Evolutionary conservation across 2,329 filamentous ascomycete genomes (phyloP), one percentile per base, ranked within the genome.

Genomic region (Chaetomiaceae sp.): DNA sequence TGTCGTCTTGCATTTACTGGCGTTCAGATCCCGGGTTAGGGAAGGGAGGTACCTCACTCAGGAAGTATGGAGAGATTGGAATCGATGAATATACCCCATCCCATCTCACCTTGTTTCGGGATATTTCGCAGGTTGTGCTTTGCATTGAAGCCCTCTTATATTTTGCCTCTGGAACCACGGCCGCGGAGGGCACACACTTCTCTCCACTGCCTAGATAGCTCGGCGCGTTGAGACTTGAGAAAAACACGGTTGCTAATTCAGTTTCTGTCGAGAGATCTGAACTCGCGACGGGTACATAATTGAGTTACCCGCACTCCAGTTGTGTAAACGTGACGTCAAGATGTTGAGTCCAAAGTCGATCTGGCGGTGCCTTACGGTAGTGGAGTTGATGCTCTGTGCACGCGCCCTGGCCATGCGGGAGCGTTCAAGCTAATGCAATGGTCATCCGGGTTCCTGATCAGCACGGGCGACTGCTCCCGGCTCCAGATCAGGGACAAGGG

Each of bases 31-130:
- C 20, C 5, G 41, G 41, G 27, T 1, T 8, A 9, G 10, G 42
- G 42, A 21, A 20, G 25, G 13, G 32, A n/a, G 14, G 9, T n/a
- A n/a, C n/a, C n/a, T n/a, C n/a, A 14, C 40, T n/a, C 37, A 11
- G 20, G 20, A 16, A 16, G 1, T 13, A 38, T 33, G 9, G 21
- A 21, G 46, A 46, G 50, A 53, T 43, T 38, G 50, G 44, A 21
- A 27, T 37, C 23, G 14, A 38, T 29, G 32, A 23, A n/a, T 53
- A 53, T 53, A 53, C 50, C 50, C 48, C 36, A 5, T 42, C 23
- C 33, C 29, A 34, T 37, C 41, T 27, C 16, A 23, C 27, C 27
- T 21, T 30, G 2, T 18, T 20, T 13, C 4, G 7, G 5, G 27
- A n/a, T n/a, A n/a, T n/a, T n/a, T n/a, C n/a, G n/a, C n/a, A n/a